Evolutionary conservation across 306 rosid species (phyloP).

Genomic region (Sindora glabra): DNA sequence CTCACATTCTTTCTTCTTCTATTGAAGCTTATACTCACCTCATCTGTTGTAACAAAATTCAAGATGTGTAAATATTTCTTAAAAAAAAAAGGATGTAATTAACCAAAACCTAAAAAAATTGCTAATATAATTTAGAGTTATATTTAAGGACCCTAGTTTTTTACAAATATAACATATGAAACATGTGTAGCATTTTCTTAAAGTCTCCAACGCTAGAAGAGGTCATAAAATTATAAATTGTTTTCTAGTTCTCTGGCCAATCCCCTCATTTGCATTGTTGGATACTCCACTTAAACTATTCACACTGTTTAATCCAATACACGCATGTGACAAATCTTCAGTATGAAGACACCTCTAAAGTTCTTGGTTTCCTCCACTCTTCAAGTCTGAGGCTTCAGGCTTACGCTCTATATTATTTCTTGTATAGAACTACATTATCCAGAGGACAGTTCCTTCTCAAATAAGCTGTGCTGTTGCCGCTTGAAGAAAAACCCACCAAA

Average conservation of each 20-base stretch:
- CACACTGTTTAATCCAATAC: background rate
- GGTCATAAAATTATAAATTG: background rate
- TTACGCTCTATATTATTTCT: background rate
- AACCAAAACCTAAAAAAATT: too few relatives aligned
- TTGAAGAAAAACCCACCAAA: constrained; percentile 13
- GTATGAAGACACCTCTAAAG: background rate
- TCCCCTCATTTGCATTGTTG: background rate
- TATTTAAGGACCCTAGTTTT: too few relatives aligned
- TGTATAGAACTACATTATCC: background rate
- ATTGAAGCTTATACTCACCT: too few relatives aligned
- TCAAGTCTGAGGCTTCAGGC: background rate
- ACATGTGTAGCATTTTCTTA: background rate
- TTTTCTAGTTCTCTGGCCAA: background rate
- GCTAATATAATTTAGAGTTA: too few relatives aligned
- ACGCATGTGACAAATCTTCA: background rate
- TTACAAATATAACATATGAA: too few relatives aligned
- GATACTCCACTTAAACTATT: background rate
- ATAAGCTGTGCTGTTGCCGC: background rate
- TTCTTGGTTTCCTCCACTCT: background rate
- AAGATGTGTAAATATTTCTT: too few relatives aligned
- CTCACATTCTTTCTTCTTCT: too few relatives aligned
- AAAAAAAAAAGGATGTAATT: too few relatives aligned
- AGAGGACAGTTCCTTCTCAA: background rate
- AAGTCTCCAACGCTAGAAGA: background rate
- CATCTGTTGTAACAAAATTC: too few relatives aligned